phyloP scores from a whole-genome alignment of 441 rosid genomes.

The Hypseocharis bilobata region DNA sequence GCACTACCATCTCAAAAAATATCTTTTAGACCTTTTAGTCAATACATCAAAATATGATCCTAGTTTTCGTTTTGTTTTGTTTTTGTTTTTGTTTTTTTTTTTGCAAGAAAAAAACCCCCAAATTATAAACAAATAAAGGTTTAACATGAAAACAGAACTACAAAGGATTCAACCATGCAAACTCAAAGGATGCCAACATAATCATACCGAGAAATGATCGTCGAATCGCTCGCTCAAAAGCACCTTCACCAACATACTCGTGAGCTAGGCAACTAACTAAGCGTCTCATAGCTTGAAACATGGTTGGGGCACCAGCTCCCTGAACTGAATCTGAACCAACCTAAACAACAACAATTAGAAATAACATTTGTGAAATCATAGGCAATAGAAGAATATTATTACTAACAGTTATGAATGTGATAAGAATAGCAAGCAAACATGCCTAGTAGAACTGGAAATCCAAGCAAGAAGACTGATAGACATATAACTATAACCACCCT shows the following conservation, averaged over 20 bases:
- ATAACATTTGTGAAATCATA: neutral
- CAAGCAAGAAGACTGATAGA: neutral
- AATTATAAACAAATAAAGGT: too few relatives aligned
- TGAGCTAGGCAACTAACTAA: slow-evolving; percentile 55
- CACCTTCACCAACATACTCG: slow-evolving; percentile 44
- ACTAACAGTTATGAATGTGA: neutral
- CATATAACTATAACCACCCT: neutral
- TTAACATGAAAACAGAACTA: neutral
- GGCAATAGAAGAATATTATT: neutral
- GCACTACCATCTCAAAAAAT: neutral
- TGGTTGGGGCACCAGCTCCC: slow-evolving; percentile 90
- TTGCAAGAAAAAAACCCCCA: too few relatives aligned
- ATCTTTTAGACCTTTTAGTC: neutral
- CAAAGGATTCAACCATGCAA: neutral
- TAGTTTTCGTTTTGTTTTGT: too few relatives aligned
- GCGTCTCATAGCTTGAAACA: slow-evolving; percentile 90
- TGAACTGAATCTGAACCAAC: slow-evolving; percentile 82
- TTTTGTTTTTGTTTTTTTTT: too few relatives aligned
- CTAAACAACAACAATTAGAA: slow-evolving; percentile 34
- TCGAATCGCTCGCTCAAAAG: slow-evolving; percentile 64
- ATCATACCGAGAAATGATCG: slow-evolving; percentile 72
- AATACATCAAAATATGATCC: too few relatives aligned
- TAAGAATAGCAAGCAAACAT: neutral
- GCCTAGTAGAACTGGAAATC: neutral
- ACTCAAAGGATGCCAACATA: slow-evolving; percentile 6